Conservation (phyloP, 2,329 filamentous ascomycete genomes). For the Apiospora sp. region DNA sequence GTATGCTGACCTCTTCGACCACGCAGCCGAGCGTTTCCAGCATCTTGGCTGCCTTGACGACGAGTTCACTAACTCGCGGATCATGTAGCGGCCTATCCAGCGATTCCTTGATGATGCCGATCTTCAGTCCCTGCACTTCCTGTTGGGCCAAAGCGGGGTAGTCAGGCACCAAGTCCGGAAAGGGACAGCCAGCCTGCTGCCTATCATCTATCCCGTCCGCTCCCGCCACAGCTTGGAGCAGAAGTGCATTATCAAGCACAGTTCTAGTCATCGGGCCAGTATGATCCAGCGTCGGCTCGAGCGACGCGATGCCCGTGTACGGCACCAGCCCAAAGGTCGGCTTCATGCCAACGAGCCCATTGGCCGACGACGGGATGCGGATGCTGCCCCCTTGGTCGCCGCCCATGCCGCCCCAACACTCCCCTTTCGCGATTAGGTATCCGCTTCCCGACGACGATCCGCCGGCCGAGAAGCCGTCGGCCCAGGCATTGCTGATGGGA, state of each 20-base stretch:
- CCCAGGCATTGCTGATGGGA: conserved; percentile 55
- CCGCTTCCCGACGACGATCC: conserved; percentile 53
- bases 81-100: conserved; percentile 37
- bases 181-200: conserved; percentile 34
- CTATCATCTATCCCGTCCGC: conserved; percentile 44
- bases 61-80: conserved; percentile 36
- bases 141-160: conserved; percentile 29
- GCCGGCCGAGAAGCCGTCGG: conserved; percentile 52
- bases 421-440: conserved; percentile 49
- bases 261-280: conserved; percentile 42
- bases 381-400: conserved; percentile 46
- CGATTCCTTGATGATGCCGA: conserved; percentile 42
- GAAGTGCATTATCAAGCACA: conserved; percentile 39
- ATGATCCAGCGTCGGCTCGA: conserved; percentile 43
- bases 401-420: conserved; percentile 43
- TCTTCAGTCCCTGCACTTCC: conserved; percentile 35
- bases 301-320: conserved; percentile 43
- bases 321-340: conserved; percentile 44
- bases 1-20: conserved; percentile 39
- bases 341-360: conserved; percentile 44
- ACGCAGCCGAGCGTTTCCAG: conserved; percentile 35
- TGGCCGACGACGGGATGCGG: conserved; percentile 41
- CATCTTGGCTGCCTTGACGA: conserved; percentile 37
- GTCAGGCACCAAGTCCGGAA: conserved; percentile 32
- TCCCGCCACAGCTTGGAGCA: conserved; percentile 44